phyloP scores from a whole-genome alignment of 306 rosid genomes.

The Medicago ruthenica region DNA sequence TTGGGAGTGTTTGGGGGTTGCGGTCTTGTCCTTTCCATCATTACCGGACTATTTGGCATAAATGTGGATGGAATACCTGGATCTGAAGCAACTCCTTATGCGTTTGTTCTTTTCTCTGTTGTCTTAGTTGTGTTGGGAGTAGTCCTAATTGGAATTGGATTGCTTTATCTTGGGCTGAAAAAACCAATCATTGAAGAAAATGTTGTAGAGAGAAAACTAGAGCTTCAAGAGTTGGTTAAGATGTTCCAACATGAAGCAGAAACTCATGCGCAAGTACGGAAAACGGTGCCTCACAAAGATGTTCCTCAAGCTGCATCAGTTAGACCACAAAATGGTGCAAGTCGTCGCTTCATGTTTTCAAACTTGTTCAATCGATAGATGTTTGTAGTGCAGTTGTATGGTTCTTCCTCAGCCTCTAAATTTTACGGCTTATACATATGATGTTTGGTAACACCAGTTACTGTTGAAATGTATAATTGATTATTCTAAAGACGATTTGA shows the following conservation, averaged over 20 bases:
- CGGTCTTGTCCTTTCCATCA: constrained; percentile 82
- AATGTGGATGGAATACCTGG: constrained; percentile 96
- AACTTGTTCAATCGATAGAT: constrained; percentile 29
- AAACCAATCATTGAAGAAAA: constrained; percentile 60
- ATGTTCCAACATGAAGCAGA: constrained; percentile 96
- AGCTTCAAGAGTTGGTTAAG: constrained; percentile 77
- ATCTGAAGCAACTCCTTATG: constrained; percentile 61
- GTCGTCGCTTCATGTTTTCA: constrained; percentile 40
- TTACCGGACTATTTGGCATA: constrained; percentile 92
- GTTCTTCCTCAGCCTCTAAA: not conserved
- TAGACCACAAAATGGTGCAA: constrained; percentile 35
- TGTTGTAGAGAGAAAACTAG: constrained; percentile 72
- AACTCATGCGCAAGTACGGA: constrained; percentile 76
- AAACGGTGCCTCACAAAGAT: constrained; percentile 58
- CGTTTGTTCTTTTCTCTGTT: constrained; percentile 72
- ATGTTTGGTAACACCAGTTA: not conserved
- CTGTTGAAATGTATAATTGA: constrained; percentile 1
- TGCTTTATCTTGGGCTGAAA: constrained; percentile 81
- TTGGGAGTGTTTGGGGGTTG: constrained; percentile 87
- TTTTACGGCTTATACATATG: not conserved
- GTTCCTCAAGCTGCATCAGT: constrained; percentile 63
- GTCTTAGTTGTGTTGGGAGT: constrained; percentile 57
- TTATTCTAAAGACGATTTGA: not conserved
- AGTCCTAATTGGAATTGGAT: constrained; percentile 66
- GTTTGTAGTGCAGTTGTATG: constrained; percentile 10